phyloP scores from a whole-genome alignment of 2,329 filamentous ascomycete species.

The Aspergillus quadrilineatus region DNA sequence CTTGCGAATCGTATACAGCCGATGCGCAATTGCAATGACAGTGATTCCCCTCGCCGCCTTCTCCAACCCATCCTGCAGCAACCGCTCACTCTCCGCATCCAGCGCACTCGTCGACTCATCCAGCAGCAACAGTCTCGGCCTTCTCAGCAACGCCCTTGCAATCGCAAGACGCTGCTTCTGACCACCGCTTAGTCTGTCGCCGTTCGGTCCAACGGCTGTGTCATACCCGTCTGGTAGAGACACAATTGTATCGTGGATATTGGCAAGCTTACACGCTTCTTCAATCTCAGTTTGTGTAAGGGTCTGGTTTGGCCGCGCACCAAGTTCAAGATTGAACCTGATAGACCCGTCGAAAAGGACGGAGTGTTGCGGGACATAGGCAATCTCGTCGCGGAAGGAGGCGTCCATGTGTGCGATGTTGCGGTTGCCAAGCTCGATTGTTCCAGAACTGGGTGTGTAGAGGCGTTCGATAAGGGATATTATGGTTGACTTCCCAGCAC shows the following conservation, averaged over 20 bases:
- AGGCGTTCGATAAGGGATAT: slow-evolving; percentile 58
- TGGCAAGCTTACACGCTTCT: slow-evolving; percentile 65
- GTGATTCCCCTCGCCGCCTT: slow-evolving; percentile 37
- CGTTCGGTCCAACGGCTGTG: slow-evolving; percentile 58
- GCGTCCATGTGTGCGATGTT: slow-evolving; percentile 45
- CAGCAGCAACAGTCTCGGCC: slow-evolving; percentile 56
- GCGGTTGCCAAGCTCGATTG: slow-evolving; percentile 53
- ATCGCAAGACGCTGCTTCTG: slow-evolving; percentile 61
- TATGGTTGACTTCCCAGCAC: slow-evolving; percentile 67
- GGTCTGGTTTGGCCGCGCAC: slow-evolving; percentile 52
- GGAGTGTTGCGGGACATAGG: slow-evolving; percentile 50
- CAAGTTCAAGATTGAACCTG: slow-evolving; percentile 49
- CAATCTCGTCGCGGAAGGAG: slow-evolving; percentile 47
- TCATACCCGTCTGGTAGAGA: slow-evolving; percentile 65
- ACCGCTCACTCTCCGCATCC: slow-evolving; percentile 53
- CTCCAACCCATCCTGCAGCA: slow-evolving; percentile 46
- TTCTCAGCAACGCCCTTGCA: slow-evolving; percentile 56
- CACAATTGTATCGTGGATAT: slow-evolving; percentile 69
- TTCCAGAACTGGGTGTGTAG: slow-evolving; percentile 52
- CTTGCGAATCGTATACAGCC: slow-evolving; percentile 57
- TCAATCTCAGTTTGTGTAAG: slow-evolving; percentile 62
- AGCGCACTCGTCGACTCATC: slow-evolving; percentile 62
- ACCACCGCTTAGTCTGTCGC: slow-evolving; percentile 56
- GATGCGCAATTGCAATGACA: slow-evolving; percentile 45
- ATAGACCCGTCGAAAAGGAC: slow-evolving; percentile 51